phyloP scores from a whole-genome alignment of 768 basidiomycete genomes.

The Tricholoma saponaceum region DNA sequence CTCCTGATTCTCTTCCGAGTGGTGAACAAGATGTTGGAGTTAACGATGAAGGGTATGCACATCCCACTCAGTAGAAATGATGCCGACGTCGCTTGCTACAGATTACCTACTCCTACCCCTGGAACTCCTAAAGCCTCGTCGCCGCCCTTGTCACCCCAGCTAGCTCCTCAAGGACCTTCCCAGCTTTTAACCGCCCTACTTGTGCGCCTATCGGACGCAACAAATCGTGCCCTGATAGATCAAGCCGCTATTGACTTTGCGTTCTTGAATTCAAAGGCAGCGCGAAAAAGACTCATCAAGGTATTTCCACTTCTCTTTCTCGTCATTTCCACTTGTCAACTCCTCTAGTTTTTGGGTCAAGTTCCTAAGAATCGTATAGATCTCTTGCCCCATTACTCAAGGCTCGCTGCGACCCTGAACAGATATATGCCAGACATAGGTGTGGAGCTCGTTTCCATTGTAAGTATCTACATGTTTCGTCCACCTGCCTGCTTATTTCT shows the following conservation, averaged over 20 bases:
- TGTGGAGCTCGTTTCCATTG: constrained; percentile 71
- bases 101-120: constrained; percentile 59
- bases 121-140: constrained; percentile 60
- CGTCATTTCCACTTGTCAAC: constrained; percentile 1
- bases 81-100: constrained; percentile 13
- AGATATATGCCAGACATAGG: constrained; percentile 95
- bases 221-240: constrained; percentile 84
- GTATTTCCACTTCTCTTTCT: constrained; percentile 33
- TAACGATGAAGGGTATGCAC: constrained; percentile 39
- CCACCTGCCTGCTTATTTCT: constrained; percentile 5
- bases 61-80: constrained; percentile 5
- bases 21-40: constrained; percentile 15
- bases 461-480: constrained; percentile 35
- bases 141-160: constrained; percentile 61
- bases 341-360: constrained; percentile 68
- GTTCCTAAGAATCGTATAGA: constrained; percentile 88
- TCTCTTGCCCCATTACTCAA: constrained; percentile 87
- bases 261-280: constrained; percentile 94
- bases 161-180: constrained; percentile 87
- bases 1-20: constrained; percentile 6
- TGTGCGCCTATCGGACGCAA: constrained; percentile 90
- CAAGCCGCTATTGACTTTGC: constrained; percentile 95
- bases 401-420: constrained; percentile 84
- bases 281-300: constrained; percentile 86
- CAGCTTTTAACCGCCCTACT: constrained; percentile 90